Evolutionary conservation across 345 rosid genomes (phyloP).

Genomic region (Kandelia obovata): DNA sequence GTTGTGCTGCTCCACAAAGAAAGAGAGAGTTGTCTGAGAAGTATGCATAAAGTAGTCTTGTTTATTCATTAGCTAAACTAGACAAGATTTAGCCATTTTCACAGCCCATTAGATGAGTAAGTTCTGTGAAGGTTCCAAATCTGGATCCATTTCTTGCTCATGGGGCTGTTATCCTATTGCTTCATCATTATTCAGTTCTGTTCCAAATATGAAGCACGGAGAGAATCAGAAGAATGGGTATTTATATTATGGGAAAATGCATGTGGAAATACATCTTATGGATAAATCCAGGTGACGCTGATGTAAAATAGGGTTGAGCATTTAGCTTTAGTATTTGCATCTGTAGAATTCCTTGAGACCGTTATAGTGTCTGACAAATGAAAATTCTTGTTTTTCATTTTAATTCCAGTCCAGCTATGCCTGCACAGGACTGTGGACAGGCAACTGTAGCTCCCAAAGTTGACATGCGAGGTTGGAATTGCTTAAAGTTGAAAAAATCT

Average conservation of each 20-base stretch:
- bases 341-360: no score
- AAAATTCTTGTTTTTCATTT: not conserved
- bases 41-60: conserved; percentile 34
- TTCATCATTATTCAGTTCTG: not conserved
- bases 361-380: not conserved
- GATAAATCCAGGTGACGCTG: not conserved
- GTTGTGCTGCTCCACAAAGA: conserved; percentile 25
- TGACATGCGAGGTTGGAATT: conserved; percentile 63
- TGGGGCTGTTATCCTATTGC: not conserved
- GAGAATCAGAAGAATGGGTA: not conserved
- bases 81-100: not conserved
- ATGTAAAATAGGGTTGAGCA: conserved; percentile 1
- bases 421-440: conserved; percentile 30
- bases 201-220: not conserved
- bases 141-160: not conserved
- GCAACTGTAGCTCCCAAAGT: conserved; percentile 32
- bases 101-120: not conserved
- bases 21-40: conserved; percentile 37
- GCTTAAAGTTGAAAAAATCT: conserved; percentile 45
- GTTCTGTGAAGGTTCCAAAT: not conserved
- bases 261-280: no score
- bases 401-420: conserved; percentile 42
- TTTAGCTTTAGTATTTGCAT: not conserved
- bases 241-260: no score
- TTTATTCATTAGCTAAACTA: not conserved